phyloP scores from a whole-genome alignment of 2,329 filamentous ascomycete species.

The Byssochlamys sp. region DNA sequence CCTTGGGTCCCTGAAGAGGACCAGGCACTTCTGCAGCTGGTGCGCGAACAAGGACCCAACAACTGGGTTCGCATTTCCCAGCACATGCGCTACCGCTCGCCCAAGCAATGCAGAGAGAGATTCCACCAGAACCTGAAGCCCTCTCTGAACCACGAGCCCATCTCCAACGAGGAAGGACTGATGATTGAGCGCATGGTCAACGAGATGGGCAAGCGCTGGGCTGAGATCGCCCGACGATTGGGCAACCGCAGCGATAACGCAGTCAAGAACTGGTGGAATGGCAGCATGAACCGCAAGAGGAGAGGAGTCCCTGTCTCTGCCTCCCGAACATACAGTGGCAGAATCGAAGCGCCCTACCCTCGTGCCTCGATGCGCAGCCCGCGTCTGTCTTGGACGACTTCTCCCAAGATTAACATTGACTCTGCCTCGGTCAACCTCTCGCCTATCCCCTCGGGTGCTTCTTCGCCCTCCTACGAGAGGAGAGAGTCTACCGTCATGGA shows the following conservation, averaged over 20 bases:
- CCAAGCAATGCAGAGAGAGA: slow-evolving; percentile 90
- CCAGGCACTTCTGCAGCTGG: slow-evolving; percentile 57
- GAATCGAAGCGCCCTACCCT: slow-evolving; percentile 31
- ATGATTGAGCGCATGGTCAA: slow-evolving; percentile 68
- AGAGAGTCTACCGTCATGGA: slow-evolving; percentile 8
- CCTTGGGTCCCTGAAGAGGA: slow-evolving; percentile 79
- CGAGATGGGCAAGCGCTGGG: slow-evolving; percentile 79
- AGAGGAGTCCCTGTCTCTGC: slow-evolving; percentile 33
- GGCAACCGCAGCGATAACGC: slow-evolving; percentile 85
- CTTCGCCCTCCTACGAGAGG: background rate
- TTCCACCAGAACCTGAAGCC: slow-evolving; percentile 90
- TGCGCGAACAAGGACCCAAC: slow-evolving; percentile 61
- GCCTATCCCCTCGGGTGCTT: background rate
- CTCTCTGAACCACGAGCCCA: slow-evolving; percentile 61
- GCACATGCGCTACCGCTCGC: slow-evolving; percentile 64
- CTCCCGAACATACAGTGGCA: slow-evolving; percentile 27
- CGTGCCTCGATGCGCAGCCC: slow-evolving; percentile 18
- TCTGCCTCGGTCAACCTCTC: background rate
- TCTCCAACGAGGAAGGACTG: slow-evolving; percentile 59
- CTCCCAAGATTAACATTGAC: slow-evolving; percentile 6
- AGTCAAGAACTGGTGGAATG: slow-evolving; percentile 98
- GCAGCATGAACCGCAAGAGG: slow-evolving; percentile 71
- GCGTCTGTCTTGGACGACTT: slow-evolving; percentile 13
- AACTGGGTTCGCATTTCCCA: slow-evolving; percentile 87
- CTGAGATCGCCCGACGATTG: slow-evolving; percentile 75